Percentiles rank a stretch among this genome's conserved stretches.
Conservation (phyloP, 2,329 filamentous ascomycete genomes). For the Triangularia verruculosa region DNA sequence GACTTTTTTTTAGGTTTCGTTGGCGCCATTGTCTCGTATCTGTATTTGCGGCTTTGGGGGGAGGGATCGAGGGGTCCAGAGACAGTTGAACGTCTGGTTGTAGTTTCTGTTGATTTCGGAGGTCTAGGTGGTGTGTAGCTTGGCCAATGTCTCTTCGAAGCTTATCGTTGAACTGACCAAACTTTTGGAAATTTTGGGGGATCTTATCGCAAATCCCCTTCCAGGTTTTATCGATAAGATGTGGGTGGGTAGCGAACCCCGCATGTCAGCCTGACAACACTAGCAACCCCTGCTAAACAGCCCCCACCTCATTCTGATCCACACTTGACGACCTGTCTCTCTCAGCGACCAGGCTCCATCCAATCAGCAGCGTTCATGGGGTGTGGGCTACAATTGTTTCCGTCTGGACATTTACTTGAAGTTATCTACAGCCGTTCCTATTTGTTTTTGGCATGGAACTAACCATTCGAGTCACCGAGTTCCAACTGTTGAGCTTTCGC, state of each 20-base stretch:
- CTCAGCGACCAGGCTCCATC: not conserved
- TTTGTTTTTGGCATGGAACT: too few relatives aligned
- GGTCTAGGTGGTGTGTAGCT: not conserved
- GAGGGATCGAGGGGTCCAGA: not conserved
- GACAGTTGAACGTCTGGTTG: too few relatives aligned
- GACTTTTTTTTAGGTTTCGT: conserved; percentile 28
- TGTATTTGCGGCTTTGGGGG: not conserved
- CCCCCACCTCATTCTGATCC: not conserved
- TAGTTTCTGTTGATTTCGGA: not conserved
- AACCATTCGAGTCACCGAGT: too few relatives aligned
- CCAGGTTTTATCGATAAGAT: not conserved
- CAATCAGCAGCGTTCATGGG: not conserved
- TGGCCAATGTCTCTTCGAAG: not conserved
- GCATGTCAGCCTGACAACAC: not conserved
- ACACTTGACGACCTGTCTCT: not conserved
- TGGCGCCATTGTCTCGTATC: conserved; percentile 22
- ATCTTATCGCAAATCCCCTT: not conserved
- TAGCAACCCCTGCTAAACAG: not conserved
- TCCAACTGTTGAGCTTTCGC: too few relatives aligned
- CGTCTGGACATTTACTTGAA: not conserved
- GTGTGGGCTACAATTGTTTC: not conserved
- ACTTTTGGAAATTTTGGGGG: not conserved
- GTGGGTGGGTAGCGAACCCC: not conserved
- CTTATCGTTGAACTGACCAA: not conserved
- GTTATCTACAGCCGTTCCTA: not conserved